A percentile compares a stretch with the other conserved stretches of the same genome.
phyloP scores from a whole-genome alignment of 2,329 filamentous ascomycete species.

The Bipolaris cookei region DNA sequence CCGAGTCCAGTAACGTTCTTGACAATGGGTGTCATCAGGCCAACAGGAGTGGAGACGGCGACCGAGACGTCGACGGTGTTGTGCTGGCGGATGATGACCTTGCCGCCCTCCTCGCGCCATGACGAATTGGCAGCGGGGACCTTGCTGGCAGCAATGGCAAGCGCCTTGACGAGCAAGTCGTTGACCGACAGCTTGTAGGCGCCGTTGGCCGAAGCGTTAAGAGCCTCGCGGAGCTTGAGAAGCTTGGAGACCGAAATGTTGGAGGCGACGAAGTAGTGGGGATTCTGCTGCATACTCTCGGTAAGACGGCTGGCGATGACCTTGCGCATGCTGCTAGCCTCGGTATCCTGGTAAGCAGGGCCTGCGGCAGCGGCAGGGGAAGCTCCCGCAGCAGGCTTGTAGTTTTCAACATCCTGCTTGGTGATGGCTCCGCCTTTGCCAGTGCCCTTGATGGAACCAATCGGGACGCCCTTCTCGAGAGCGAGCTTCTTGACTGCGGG shows the following conservation, averaged over 20 bases:
- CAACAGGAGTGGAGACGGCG: constrained; percentile 88
- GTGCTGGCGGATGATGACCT: constrained; percentile 85
- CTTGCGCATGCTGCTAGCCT: constrained; percentile 94
- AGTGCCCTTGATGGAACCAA: constrained; percentile 82
- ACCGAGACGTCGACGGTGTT: constrained; percentile 93
- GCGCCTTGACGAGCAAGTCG: constrained; percentile 98
- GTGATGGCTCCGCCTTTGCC: constrained; percentile 87
- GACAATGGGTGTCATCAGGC: constrained; percentile 97
- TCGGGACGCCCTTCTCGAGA: constrained; percentile 79
- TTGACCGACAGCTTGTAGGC: constrained; percentile 99
- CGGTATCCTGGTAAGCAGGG: constrained; percentile 80
- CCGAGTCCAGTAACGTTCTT: constrained; percentile 86
- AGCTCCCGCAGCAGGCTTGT: constrained; percentile 61
- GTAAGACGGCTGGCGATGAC: constrained; percentile 90
- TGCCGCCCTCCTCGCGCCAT: constrained; percentile 80
- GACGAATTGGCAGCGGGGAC: constrained; percentile 95
- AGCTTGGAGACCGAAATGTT: constrained; percentile 93
- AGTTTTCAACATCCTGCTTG: constrained; percentile 92
- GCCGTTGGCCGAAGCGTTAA: constrained; percentile 87
- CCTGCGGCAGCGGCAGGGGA: constrained; percentile 58
- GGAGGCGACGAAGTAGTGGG: constrained; percentile 96
- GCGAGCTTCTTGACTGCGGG: constrained; percentile 81
- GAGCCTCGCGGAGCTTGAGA: constrained; percentile 89
- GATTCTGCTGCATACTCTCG: constrained; percentile 90
- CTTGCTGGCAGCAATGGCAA: constrained; percentile 85